Conservation (phyloP, 108 stramenopile genomes). For the Cyclotella choctawhatcheeana region DNA sequence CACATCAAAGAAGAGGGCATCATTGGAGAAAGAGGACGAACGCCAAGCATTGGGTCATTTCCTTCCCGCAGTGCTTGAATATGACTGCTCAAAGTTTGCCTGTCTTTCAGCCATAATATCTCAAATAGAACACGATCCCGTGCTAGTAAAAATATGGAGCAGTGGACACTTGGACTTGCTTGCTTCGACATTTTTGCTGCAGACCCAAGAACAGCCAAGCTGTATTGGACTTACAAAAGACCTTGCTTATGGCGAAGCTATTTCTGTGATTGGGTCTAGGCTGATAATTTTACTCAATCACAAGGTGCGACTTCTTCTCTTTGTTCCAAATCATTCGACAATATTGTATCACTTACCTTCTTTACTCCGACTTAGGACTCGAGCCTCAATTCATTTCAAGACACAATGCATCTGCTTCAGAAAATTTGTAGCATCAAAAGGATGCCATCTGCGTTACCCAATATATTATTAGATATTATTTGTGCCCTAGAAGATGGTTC, state of each 20-base stretch:
- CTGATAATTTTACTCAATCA: constrained; percentile 8
- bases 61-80: constrained; percentile 32
- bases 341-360: not conserved
- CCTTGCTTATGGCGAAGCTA: not conserved
- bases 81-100: constrained; percentile 38
- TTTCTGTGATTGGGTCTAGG: constrained; percentile 15
- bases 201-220: constrained; percentile 11
- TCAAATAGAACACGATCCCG: constrained; percentile 1
- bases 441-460: constrained; percentile 4
- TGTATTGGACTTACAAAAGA: not conserved
- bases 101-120: constrained; percentile 17
- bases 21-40: not conserved
- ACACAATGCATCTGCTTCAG: constrained; percentile 24
- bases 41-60: not conserved
- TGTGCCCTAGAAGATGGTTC: constrained; percentile 6
- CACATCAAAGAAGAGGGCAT: constrained; percentile 8
- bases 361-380: not conserved
- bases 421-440: constrained; percentile 8
- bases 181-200: constrained; percentile 34
- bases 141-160: constrained; percentile 21
- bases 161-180: constrained; percentile 20
- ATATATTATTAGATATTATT: constrained; percentile 17
- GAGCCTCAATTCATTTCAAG: constrained; percentile 1
- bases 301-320: constrained; percentile 14
- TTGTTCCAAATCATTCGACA: not conserved